These are phyloP conservation scores for Astragalus glycyphyllos DNA, from an alignment of 306 rosid genomes.

Conservation along the genomic window DNA sequence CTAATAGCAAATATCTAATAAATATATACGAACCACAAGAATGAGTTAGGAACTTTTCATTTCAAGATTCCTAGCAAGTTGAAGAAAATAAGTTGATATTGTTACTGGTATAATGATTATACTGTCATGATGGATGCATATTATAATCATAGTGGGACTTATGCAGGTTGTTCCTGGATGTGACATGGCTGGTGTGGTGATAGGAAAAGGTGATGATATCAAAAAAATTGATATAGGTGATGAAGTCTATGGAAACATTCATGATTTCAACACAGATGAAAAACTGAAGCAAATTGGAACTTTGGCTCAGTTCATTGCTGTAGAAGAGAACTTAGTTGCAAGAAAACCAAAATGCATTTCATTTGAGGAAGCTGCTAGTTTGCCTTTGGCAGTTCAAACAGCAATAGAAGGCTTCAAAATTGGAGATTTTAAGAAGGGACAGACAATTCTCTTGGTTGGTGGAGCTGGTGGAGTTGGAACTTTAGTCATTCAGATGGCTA, in stretches of 20 bases:
- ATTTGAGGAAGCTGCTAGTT: conserved; percentile 60
- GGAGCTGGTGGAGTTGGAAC: conserved; percentile 63
- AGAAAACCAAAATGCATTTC: conserved; percentile 45
- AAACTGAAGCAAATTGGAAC: conserved; percentile 55
- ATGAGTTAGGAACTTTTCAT: neutral
- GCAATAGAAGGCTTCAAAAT: conserved; percentile 52
- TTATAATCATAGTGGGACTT: neutral
- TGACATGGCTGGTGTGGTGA: conserved; percentile 55
- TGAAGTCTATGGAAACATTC: conserved; percentile 58
- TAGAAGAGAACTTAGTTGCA: conserved; percentile 51
- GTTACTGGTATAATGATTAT: neutral
- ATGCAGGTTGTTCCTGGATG: conserved; percentile 58
- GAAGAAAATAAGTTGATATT: neutral
- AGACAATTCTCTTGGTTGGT: conserved; percentile 51
- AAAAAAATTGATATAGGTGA: conserved; percentile 48
- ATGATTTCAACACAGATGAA: conserved; percentile 46
- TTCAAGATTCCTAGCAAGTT: neutral
- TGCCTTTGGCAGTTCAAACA: conserved; percentile 57
- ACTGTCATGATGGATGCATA: neutral
- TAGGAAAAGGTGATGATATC: conserved; percentile 41
- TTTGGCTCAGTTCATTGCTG: conserved; percentile 49
- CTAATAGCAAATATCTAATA: no score
- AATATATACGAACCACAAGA: no score
- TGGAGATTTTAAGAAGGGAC: conserved; percentile 44
- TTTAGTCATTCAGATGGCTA: conserved; percentile 53